These are phyloP conservation scores for Ascochyta pisi DNA, from an alignment of 2,329 filamentous ascomycete genomes.

Conservation along the genomic window DNA sequence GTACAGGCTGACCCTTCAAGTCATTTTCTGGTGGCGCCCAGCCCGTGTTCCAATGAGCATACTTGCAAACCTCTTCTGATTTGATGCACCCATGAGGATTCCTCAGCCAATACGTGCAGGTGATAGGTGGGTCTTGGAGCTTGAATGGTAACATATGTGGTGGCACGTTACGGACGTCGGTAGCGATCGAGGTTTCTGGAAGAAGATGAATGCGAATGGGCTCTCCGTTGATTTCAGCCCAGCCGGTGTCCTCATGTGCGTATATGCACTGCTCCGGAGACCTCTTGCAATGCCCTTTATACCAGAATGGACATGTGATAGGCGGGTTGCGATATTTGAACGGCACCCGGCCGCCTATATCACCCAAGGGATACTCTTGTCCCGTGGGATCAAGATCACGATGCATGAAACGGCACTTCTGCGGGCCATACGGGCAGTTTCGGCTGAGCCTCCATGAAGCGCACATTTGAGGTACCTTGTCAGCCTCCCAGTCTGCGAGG, in stretches of 20 bases:
- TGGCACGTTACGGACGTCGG: background rate
- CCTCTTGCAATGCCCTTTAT: constrained; percentile 26
- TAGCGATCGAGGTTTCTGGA: background rate
- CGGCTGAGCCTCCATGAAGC: constrained; percentile 35
- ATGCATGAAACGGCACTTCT: constrained; percentile 40
- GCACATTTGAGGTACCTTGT: constrained; percentile 42
- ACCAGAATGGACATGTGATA: constrained; percentile 39
- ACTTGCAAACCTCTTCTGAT: constrained; percentile 24
- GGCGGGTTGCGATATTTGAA: constrained; percentile 37
- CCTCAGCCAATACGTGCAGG: constrained; percentile 32
- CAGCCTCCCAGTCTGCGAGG: constrained; percentile 28
- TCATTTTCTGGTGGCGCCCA: constrained; percentile 5
- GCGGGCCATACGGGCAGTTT: constrained; percentile 25
- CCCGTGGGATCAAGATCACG: constrained; percentile 29
- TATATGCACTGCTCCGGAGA: constrained; percentile 31
- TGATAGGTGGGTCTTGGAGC: constrained; percentile 22
- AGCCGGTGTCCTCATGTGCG: constrained; percentile 43
- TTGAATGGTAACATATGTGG: constrained; percentile 8
- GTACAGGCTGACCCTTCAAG: background rate
- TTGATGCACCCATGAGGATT: constrained; percentile 17
- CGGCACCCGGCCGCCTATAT: constrained; percentile 26
- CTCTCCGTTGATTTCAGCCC: background rate
- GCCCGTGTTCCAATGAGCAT: constrained; percentile 35
- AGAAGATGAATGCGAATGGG: background rate
- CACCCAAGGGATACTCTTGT: constrained; percentile 21